Conservation (phyloP, 2,329 filamentous ascomycete genomes). For the Ophiostoma sp. region DNA sequence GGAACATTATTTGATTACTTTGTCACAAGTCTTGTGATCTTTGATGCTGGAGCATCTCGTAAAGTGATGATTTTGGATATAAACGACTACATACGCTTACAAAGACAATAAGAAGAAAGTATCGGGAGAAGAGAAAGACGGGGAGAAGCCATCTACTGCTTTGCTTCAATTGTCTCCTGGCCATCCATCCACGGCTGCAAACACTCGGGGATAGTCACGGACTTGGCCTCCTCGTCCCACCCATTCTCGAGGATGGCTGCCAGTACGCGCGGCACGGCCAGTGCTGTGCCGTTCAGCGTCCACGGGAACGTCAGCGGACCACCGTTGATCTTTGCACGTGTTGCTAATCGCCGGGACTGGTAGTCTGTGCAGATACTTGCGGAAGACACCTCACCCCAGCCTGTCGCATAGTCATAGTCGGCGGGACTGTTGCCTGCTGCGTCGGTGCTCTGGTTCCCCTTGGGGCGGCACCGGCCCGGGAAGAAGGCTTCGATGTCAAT, state of each 20-base stretch:
- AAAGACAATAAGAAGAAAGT: neutral
- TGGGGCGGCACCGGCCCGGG: constrained; percentile 59
- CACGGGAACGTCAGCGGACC: constrained; percentile 68
- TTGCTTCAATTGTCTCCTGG: constrained; percentile 54
- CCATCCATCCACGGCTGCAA: constrained; percentile 82
- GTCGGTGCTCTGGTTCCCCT: neutral
- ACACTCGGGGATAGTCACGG: constrained; percentile 71
- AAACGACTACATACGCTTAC: neutral
- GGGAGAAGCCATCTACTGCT: constrained; percentile 27
- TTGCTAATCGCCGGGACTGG: constrained; percentile 76
- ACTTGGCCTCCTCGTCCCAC: constrained; percentile 65
- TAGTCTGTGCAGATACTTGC: constrained; percentile 93
- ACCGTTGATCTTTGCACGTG: constrained; percentile 55
- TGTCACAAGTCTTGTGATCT: neutral
- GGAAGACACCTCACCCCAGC: constrained; percentile 91
- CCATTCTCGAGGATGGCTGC: constrained; percentile 87
- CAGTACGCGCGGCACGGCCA: constrained; percentile 83
- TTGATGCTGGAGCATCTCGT: neutral
- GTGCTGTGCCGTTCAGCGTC: constrained; percentile 88
- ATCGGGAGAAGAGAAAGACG: too few relatives aligned
- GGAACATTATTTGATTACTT: neutral
- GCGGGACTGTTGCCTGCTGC: neutral
- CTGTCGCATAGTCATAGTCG: constrained; percentile 51
- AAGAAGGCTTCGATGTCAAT: constrained; percentile 93
- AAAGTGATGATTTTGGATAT: constrained; percentile 3